These are phyloP conservation scores for Suillus weaverae DNA, from an alignment of 768 basidiomycete species.

Conservation along the genomic window DNA sequence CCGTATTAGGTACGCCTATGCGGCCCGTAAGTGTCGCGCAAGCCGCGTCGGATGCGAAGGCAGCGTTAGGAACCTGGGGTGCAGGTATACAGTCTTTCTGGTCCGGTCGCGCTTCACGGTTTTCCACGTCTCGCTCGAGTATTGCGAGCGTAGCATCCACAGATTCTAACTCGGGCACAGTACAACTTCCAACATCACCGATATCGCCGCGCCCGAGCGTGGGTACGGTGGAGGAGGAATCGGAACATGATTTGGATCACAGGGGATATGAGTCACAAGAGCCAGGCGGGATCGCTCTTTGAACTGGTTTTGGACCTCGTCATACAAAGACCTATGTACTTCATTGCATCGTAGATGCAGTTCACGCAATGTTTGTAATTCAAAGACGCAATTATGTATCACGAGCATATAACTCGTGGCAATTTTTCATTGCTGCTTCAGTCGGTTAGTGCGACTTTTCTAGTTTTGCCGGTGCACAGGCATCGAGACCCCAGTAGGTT, in stretches of 20 bases:
- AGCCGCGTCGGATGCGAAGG: conserved; percentile 35
- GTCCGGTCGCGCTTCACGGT: conserved; percentile 39
- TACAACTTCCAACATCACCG: conserved; percentile 10
- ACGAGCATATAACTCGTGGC: neutral
- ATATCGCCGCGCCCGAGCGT: conserved; percentile 20
- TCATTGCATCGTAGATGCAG: conserved; percentile 1
- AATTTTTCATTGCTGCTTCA: neutral
- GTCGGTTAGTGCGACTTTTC: neutral
- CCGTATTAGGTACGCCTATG: conserved; percentile 12
- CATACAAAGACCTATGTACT: neutral
- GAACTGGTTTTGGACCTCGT: conserved; percentile 12
- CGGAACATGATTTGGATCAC: conserved; percentile 20
- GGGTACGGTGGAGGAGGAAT: conserved; percentile 26
- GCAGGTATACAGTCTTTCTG: conserved; percentile 51
- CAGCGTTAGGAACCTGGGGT: conserved; percentile 41
- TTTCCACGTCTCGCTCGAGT: conserved; percentile 36
- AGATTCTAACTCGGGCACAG: conserved; percentile 20
- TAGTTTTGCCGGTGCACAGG: neutral
- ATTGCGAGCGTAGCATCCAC: conserved; percentile 23
- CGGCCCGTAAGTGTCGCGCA: conserved; percentile 31
- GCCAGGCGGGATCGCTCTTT: conserved; percentile 32
- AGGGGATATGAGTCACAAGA: conserved; percentile 18
- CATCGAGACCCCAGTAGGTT: too few species aligned
- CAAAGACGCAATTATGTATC: neutral
- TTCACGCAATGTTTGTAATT: conserved; percentile 8